A percentile compares a stretch with the other conserved stretches of the same genome.
Conservation (phyloP, 2,329 filamentous ascomycete species). For the Ceratocystis cacaofunesta region DNA sequence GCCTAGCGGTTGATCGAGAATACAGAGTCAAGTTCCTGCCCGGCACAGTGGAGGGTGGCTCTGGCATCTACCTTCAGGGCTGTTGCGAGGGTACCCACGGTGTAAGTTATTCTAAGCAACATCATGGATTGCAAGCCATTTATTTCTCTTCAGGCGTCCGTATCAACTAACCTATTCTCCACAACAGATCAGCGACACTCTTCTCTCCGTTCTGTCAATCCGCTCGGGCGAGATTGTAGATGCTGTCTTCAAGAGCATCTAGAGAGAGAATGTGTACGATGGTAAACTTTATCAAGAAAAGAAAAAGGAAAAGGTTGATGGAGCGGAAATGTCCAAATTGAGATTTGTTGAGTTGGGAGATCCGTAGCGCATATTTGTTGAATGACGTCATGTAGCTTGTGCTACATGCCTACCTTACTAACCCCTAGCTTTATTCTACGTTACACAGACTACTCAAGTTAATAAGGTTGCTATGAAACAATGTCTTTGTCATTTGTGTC, state of each 20-base stretch:
- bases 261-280: neutral
- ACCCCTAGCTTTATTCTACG: no score
- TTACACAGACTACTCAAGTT: no score
- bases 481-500: no score
- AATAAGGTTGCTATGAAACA: no score
- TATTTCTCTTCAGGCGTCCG: neutral
- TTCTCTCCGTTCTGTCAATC: conserved; percentile 63
- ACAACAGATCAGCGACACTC: conserved; percentile 57
- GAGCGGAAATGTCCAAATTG: no score
- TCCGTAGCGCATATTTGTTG: no score
- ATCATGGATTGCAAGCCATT: conserved; percentile 4
- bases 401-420: no score
- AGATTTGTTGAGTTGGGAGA: no score
- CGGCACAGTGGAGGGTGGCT: conserved; percentile 51
- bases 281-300: neutral
- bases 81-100: conserved; percentile 89
- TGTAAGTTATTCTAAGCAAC: conserved; percentile 40
- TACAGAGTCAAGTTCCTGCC: conserved; percentile 62
- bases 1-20: conserved; percentile 53
- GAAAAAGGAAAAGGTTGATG: no score
- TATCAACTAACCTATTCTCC: conserved; percentile 16
- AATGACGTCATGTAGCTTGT: no score
- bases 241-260: conserved; percentile 45
- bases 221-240: conserved; percentile 65
- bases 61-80: conserved; percentile 83